Evolutionary conservation across 108 stramenopile genomes (phyloP), one percentile per base, ranked within the genome.

Genomic region (Skeletonema menzelii): DNA sequence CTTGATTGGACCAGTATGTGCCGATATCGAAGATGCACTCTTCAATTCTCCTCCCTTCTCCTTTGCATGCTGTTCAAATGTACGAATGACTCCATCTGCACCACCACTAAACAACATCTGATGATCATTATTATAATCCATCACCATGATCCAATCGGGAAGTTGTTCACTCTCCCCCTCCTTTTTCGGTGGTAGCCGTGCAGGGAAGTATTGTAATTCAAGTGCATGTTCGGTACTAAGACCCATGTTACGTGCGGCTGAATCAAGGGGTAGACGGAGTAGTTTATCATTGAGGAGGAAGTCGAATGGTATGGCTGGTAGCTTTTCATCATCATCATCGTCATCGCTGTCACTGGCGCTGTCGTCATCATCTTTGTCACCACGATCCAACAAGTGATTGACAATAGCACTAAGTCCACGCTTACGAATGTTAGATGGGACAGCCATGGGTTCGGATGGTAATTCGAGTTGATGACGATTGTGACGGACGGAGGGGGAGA

Each of bases 71-170:
- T 64, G 30, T 26, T 44, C 65, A 47, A 91, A 72, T 3, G 75
- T 55, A 14, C 88, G 83, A 38, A 95, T 53, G 5, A 89, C 65
- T 27, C 94, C 94, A 68, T 95, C 94, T 47, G 86, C 89, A 24
- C 69, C 66, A 19, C 77, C 88, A 11, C 77, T n/a, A n/a, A n/a
- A 35, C 47, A 68, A 83, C 17, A 86, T 44, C 4, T 22, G 44
- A 26, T 1, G 32, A 37, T 12, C 14, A 62, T 27, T 59, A 70
- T 13, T 42, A 55, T 65, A 77, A 59, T 73, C 70, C 65, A 92
- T 64, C 27, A 77, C 69, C 12, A 82, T 81, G 34, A 95, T 85
- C 94, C 94, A 95, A 83, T 95, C 94, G 11, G 94, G 94, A 12
- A 85, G 32, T 22, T 58, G 56, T 58, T 91, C 87, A 56, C 82